A percentile compares a stretch with the other conserved stretches of the same genome.
Conservation (phyloP, 176 grass and related monocot species). For the Metroxylon sagu region DNA sequence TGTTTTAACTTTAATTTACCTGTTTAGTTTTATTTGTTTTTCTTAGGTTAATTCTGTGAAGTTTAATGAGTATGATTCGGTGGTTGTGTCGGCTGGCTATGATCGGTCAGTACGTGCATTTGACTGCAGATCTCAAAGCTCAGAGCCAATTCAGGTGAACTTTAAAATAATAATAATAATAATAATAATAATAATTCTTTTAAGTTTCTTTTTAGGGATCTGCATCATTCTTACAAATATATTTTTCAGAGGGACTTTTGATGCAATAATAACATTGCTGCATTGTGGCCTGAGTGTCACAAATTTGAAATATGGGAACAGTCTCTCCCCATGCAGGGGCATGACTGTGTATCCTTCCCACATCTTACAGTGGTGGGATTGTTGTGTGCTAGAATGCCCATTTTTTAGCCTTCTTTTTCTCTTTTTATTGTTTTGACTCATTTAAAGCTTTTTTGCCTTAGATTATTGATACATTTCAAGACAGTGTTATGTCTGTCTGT, state of each 20-base stretch:
- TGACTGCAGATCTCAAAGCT: slow-evolving; percentile 90
- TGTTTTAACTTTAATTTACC: no score
- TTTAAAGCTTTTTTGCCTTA: slow-evolving; percentile 22
- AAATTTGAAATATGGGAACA: no score
- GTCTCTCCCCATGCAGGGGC: no score
- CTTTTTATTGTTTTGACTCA: background rate
- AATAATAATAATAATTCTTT: no score
- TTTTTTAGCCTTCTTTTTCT: background rate
- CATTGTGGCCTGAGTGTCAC: no score
- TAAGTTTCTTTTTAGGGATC: no score
- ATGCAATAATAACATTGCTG: no score
- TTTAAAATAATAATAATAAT: no score
- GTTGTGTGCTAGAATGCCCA: background rate
- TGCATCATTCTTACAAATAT: no score
- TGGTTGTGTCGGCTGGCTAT: slow-evolving; percentile 88
- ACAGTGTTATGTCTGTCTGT: slow-evolving; percentile 88
- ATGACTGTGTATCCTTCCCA: no score
- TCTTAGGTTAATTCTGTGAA: slow-evolving; percentile 81
- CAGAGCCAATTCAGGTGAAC: slow-evolving; percentile 81
- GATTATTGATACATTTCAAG: slow-evolving; percentile 95
- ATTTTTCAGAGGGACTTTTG: no score
- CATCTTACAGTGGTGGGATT: background rate
- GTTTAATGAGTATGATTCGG: slow-evolving; percentile 75
- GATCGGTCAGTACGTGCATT: slow-evolving; percentile 72
- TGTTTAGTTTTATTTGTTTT: background rate